Base-by-base conservation (phyloP, 2,329 filamentous ascomycete species). In the Pseudogymnoascus sp. region DNA sequence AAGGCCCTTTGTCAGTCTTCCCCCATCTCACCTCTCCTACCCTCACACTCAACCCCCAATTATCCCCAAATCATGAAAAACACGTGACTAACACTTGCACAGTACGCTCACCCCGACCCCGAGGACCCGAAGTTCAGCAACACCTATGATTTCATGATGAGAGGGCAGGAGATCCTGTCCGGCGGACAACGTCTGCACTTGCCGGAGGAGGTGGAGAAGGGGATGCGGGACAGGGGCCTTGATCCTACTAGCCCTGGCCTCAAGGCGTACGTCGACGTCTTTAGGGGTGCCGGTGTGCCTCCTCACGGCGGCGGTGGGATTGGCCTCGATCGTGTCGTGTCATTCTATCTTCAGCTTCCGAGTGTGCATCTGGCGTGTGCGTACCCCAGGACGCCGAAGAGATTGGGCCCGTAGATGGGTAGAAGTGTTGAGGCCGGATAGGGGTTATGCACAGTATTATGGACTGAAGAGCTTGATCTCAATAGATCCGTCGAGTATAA, bases 171-270 rank as follows among this genome's bases (percentile, higher is more conserved):
- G 77, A 93, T 97, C 65, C 83, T 97, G 17, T 93, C 89, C 15
- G 93, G 93, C 70, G 93, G 92, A 7, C 93, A 97, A 77, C 90
- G 93, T 83, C 90, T 97, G 69, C 89, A 97, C 76, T 83, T 91
- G 67, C 85, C 93, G 0, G 79, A 80, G 44, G 83, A 89, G 77
- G 83, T 97, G 13, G 87, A 91, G 73, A 83, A 85, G 53, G 89
- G 91, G 66, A 89, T 97, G 80, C 82, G 86, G 71, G 81, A 79
- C 64, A 88, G 91, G 77, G 93, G 91, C 63, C 84, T 97, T 69
- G 89, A 97, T 72, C 92, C 93, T 0, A 78, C 82, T 56, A 84
- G 82, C 66, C 73, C 78, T 1, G 85, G 88, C n/a, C 90, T 97
- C 81, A 91, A 93, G 73, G 91, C 96, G 69, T 96, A 96, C 73